Base-by-base conservation (phyloP, 2,329 filamentous ascomycete genomes). In the Rhinocladiella mackenziei region DNA sequence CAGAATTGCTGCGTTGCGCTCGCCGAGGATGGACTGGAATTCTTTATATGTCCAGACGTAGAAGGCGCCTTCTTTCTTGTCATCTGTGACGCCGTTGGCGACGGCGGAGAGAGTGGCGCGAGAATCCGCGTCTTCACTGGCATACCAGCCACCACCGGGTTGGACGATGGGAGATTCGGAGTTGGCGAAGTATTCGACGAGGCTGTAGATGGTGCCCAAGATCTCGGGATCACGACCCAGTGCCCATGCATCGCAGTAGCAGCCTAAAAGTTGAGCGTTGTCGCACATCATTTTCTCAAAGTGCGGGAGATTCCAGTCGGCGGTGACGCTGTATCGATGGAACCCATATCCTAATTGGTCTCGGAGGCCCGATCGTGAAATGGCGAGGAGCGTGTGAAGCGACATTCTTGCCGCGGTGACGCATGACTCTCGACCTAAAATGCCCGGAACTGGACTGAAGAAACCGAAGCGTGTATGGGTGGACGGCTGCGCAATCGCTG, bases 201-300 rank as follows among this genome's bases (percentile, higher is more conserved):
- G 75, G 60, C 94, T 88, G 54, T 87, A 77, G 2, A 92, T 83
- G 2, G 84, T 81, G 31, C 86, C 81, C 9, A 88, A 76, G 46
- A 95, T 80, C 56, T 94, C 85, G 3, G 78, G 74, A 8, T 83
- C 75, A 37, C 76, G 74, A 0, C 76, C 80, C 18, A 81, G 67
- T 10, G 87, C 74, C 73, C 89, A 97, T 0, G 86, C 89, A 58
- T 96, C 89, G 5, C 94, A 74, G 58, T 92, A 97, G 5, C 92
- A 74, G 17, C 83, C 77, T 2, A 98, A 70, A 1, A 97, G 74
- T 55, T 96, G 83, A 0, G 86, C 83, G 59, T 98, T 94, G 60
- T 97, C 92, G 42, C 88, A 89, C 7, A 96, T 77, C 77, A 97
- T 89, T 71, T 97, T 97, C 69, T 98, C 92, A 58, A 97, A 98